Evolutionary conservation across 257 asterid genomes (phyloP).

Genomic region (Solanum lignicaule): DNA sequence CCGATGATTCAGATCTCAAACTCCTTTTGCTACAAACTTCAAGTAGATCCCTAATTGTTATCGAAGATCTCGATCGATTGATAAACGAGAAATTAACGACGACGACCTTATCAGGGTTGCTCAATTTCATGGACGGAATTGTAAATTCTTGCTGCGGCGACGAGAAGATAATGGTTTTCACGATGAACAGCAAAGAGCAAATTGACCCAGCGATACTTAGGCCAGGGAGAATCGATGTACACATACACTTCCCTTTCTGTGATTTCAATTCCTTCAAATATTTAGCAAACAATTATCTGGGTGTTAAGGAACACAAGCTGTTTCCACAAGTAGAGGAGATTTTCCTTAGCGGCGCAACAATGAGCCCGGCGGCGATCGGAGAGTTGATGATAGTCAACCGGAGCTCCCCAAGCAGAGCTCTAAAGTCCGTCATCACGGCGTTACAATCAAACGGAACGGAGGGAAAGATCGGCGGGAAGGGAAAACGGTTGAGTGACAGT

Average conservation of each 20-base stretch:
- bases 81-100: slow-evolving; percentile 37
- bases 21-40: slow-evolving; percentile 60
- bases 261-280: slow-evolving; percentile 66
- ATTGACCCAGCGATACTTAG: slow-evolving; percentile 53
- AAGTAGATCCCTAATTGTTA: slow-evolving; percentile 49
- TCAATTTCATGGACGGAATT: slow-evolving; percentile 87
- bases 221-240: slow-evolving; percentile 85
- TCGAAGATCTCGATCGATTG: slow-evolving; percentile 79
- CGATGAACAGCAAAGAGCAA: slow-evolving; percentile 58
- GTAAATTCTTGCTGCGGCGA: slow-evolving; percentile 68
- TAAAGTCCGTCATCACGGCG: slow-evolving; percentile 71
- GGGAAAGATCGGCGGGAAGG: slow-evolving; percentile 20
- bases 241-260: slow-evolving; percentile 64
- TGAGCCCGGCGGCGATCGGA: slow-evolving; percentile 80
- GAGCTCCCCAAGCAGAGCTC: slow-evolving; percentile 73
- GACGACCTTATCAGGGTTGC: slow-evolving; percentile 52
- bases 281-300: slow-evolving; percentile 64
- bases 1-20: slow-evolving; percentile 65
- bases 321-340: slow-evolving; percentile 73
- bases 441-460: slow-evolving; percentile 37
- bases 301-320: slow-evolving; percentile 68
- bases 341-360: slow-evolving; percentile 64
- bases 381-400: slow-evolving; percentile 89
- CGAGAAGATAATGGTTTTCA: slow-evolving; percentile 72
- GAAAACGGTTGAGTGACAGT: slow-evolving; percentile 27